Percentiles rank a stretch among this genome's conserved stretches.
Conservation (phyloP, 2,329 filamentous ascomycete species). For the Cercospora nicotianae region DNA sequence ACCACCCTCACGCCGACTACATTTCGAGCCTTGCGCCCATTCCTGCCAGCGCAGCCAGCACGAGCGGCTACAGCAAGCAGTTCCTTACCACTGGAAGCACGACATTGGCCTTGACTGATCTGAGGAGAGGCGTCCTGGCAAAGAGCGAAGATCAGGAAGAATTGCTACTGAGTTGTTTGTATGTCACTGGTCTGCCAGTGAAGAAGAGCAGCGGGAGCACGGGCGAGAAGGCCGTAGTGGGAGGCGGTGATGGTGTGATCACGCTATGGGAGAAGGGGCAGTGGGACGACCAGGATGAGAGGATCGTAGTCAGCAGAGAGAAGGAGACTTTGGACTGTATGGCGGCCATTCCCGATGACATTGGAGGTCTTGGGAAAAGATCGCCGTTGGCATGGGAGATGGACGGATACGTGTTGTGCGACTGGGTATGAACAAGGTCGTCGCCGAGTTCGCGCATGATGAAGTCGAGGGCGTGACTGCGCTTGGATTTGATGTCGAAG, state of each 20-base stretch:
- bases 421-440: slow-evolving; percentile 70
- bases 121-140: slow-evolving; percentile 80
- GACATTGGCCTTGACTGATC: slow-evolving; percentile 84
- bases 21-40: slow-evolving; percentile 84
- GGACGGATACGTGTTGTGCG: slow-evolving; percentile 76
- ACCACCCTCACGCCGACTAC: slow-evolving; percentile 88
- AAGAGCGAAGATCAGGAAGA: slow-evolving; percentile 94
- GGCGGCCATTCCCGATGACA: slow-evolving; percentile 66
- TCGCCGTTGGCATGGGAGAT: slow-evolving; percentile 79
- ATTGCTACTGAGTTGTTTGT: slow-evolving; percentile 78
- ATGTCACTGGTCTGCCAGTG: slow-evolving; percentile 73
- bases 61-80: slow-evolving; percentile 87
- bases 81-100: slow-evolving; percentile 93
- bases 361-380: slow-evolving; percentile 68
- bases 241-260: slow-evolving; percentile 76
- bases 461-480: slow-evolving; percentile 83
- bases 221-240: slow-evolving; percentile 73
- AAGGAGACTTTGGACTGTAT: slow-evolving; percentile 79
- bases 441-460: slow-evolving; percentile 70
- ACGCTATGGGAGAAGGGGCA: slow-evolving; percentile 92
- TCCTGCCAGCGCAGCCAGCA: slow-evolving; percentile 75
- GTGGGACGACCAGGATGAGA: slow-evolving; percentile 94
- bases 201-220: slow-evolving; percentile 62
- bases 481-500: slow-evolving; percentile 79
- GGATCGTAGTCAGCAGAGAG: slow-evolving; percentile 69